Percentiles rank a stretch among this genome's conserved stretches.
These are phyloP conservation scores for Laetiporus sulphureus DNA, from an alignment of 1,284 basidiomycete species.

Conservation along the genomic window DNA sequence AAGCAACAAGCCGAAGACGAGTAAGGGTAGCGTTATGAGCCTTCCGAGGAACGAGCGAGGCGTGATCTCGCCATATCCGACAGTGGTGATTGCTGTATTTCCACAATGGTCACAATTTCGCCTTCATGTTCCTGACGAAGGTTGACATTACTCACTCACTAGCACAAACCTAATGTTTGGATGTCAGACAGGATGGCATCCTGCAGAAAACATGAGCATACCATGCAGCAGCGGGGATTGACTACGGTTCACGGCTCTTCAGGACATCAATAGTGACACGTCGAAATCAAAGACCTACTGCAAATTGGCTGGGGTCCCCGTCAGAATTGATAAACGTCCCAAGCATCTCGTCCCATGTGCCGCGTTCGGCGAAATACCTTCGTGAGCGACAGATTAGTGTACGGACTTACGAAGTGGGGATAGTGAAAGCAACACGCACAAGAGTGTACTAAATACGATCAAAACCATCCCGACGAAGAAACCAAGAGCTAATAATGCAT, in stretches of 20 bases:
- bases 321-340: slow-evolving; percentile 79
- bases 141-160: slow-evolving; percentile 44
- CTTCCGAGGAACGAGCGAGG: slow-evolving; percentile 79
- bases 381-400: no score
- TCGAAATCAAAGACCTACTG: slow-evolving; percentile 33
- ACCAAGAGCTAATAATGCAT: slow-evolving; percentile 77
- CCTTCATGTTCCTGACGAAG: no score
- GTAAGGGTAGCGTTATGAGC: slow-evolving; percentile 75
- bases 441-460: slow-evolving; percentile 78
- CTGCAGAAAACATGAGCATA: slow-evolving; percentile 25
- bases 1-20: slow-evolving; percentile 79
- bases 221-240: slow-evolving; percentile 76
- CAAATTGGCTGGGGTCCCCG: slow-evolving; percentile 74
- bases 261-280: background rate
- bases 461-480: slow-evolving; percentile 89
- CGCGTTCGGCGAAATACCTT: slow-evolving; percentile 84
- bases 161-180: slow-evolving; percentile 47
- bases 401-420: no score
- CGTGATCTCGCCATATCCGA: slow-evolving; percentile 85
- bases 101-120: no score
- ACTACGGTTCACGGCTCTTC: no score
- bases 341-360: slow-evolving; percentile 76
- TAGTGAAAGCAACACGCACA: no score
- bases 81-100: slow-evolving; percentile 80
- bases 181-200: no score